Conservation (phyloP, 108 stramenopile species). For the Pelagomonas calceolata region DNA sequence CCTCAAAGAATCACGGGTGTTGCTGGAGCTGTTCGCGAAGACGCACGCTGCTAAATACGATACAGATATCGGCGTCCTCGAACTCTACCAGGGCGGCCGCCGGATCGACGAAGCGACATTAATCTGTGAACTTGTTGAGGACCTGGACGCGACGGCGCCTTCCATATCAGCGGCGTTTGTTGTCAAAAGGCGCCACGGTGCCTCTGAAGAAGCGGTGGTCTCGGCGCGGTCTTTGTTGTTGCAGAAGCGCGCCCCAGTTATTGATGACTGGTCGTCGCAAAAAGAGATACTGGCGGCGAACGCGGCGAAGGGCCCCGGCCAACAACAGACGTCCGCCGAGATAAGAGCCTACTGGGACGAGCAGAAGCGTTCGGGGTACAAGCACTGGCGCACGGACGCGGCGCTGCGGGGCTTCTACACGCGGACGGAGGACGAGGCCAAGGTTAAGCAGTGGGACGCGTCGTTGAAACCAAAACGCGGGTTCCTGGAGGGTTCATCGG, state of each 20-base stretch:
- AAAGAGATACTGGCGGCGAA: background rate
- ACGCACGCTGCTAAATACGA: background rate
- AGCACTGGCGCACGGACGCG: background rate
- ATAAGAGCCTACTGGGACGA: background rate
- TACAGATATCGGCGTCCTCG: background rate
- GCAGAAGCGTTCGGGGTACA: background rate
- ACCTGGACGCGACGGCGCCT: background rate
- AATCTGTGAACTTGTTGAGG: background rate
- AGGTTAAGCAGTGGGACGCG: background rate
- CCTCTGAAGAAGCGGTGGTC: background rate
- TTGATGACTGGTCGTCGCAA: background rate
- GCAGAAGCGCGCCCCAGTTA: background rate
- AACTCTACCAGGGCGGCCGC: background rate
- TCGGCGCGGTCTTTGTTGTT: background rate
- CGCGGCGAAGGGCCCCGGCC: background rate
- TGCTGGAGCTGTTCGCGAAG: background rate
- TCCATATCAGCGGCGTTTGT: background rate
- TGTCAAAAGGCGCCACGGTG: background rate
- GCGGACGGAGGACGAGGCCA: background rate
- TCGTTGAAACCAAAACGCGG: background rate
- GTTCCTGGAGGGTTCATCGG: no score
- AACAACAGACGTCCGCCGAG: background rate
- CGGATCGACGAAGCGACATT: background rate
- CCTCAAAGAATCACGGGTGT: background rate
- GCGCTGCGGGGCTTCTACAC: background rate